A percentile compares a stretch with the other conserved stretches of the same genome.
These are phyloP conservation scores for Tricholoma flavovirens DNA, from an alignment of 768 basidiomycete genomes.

Conservation along the genomic window DNA sequence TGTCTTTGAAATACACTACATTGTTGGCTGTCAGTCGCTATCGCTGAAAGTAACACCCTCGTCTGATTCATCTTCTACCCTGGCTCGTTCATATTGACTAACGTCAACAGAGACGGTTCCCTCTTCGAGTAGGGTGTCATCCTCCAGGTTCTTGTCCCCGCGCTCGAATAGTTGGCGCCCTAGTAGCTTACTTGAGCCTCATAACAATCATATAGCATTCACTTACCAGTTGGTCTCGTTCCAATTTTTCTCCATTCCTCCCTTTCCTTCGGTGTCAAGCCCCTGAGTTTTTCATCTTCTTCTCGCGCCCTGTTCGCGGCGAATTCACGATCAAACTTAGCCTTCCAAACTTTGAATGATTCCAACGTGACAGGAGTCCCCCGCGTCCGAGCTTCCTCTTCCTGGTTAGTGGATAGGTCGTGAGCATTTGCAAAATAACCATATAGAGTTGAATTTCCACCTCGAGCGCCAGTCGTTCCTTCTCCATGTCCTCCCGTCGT, in stretches of 20 bases:
- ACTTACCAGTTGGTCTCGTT: conserved; percentile 64
- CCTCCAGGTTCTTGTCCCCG: conserved; percentile 64
- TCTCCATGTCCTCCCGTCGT: conserved; percentile 62
- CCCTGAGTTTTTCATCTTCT: conserved; percentile 71
- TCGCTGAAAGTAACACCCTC: conserved; percentile 76
- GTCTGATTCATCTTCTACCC: conserved; percentile 57
- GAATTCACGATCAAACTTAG: conserved; percentile 70
- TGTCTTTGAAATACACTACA: not conserved
- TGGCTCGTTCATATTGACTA: conserved; percentile 78
- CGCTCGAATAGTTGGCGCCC: conserved; percentile 92
- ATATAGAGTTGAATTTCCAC: conserved; percentile 31
- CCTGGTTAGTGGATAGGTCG: conserved; percentile 39
- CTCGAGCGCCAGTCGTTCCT: conserved; percentile 70
- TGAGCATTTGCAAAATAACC: not conserved
- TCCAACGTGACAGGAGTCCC: conserved; percentile 89
- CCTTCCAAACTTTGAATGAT: conserved; percentile 79
- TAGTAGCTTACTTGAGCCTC: conserved; percentile 22
- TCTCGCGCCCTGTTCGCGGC: conserved; percentile 52
- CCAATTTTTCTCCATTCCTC: conserved; percentile 72
- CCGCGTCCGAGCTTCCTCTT: conserved; percentile 78
- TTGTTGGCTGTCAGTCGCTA: conserved; percentile 54
- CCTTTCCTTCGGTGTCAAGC: conserved; percentile 69
- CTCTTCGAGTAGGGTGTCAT: conserved; percentile 79
- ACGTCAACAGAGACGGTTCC: conserved; percentile 83
- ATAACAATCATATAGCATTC: not conserved